These are phyloP conservation scores for Trichoderma asperelloides DNA, from an alignment of 495 filamentous ascomycete genomes.

Conservation along the genomic window DNA sequence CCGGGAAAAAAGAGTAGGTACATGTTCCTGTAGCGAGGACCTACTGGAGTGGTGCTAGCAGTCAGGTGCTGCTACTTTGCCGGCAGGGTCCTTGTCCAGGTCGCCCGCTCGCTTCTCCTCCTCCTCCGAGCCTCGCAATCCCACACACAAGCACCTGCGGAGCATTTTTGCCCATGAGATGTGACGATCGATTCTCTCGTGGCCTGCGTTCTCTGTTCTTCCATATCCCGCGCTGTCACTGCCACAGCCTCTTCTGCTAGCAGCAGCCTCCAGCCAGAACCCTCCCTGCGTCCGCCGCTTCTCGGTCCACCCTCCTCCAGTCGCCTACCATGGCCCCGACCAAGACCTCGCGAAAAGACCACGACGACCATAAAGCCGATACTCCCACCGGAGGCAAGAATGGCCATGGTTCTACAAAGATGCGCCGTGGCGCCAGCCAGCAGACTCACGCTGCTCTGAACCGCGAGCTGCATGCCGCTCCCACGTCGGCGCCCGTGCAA, in stretches of 20 bases:
- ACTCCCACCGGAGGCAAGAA: constrained; percentile 36
- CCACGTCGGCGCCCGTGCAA: constrained; percentile 32
- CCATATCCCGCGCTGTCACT: not conserved
- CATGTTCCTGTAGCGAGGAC: not conserved
- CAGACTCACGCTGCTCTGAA: not conserved
- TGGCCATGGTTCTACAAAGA: constrained; percentile 29
- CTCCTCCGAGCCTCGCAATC: constrained; percentile 5
- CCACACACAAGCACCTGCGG: not conserved
- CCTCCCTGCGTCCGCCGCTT: not conserved
- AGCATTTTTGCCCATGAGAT: constrained; percentile 1
- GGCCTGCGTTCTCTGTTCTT: constrained; percentile 19
- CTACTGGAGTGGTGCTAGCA: not conserved
- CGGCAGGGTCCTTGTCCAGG: not conserved
- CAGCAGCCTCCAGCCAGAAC: constrained; percentile 10
- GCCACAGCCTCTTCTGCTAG: not conserved
- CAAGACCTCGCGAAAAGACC: constrained; percentile 25
- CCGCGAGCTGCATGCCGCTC: constrained; percentile 19
- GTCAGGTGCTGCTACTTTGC: not conserved
- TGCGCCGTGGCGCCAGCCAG: constrained; percentile 35
- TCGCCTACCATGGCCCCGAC: constrained; percentile 27
- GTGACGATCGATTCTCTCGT: not conserved
- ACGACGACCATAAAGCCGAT: constrained; percentile 41
- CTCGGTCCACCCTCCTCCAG: constrained; percentile 17
- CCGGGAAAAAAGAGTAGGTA: not conserved
- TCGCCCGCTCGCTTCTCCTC: not conserved